Conservation (phyloP, 23 red algal genomes). For the Gracilariopsis chorda region DNA sequence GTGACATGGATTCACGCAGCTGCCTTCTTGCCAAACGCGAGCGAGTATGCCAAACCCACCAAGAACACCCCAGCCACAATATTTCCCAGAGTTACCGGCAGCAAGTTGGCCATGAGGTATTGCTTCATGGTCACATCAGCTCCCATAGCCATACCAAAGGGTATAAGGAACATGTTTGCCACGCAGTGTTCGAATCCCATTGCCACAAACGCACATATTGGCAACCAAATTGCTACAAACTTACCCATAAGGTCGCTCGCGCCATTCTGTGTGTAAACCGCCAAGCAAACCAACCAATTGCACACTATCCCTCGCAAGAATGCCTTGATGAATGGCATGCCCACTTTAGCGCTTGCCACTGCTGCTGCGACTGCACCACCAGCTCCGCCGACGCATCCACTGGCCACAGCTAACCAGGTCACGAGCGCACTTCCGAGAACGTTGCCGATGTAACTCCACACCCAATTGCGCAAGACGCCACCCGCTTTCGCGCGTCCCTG, state of each 20-base stretch:
- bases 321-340: constrained; percentile 49
- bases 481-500: not conserved
- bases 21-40: constrained; percentile 43
- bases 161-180: constrained; percentile 86
- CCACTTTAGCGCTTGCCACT: constrained; percentile 34
- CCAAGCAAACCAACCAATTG: constrained; percentile 82
- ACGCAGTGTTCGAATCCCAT: constrained; percentile 80
- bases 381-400: constrained; percentile 17
- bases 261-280: constrained; percentile 51
- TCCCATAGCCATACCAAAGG: constrained; percentile 69
- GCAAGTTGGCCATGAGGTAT: constrained; percentile 63
- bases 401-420: constrained; percentile 21
- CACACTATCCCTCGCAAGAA: constrained; percentile 61
- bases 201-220: constrained; percentile 62
- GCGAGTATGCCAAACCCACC: constrained; percentile 29
- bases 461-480: constrained; percentile 42
- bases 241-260: constrained; percentile 55
- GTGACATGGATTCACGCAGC: not conserved
- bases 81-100: constrained; percentile 84
- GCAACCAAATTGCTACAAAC: constrained; percentile 46
- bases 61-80: constrained; percentile 54
- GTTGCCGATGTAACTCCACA: constrained; percentile 57
- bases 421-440: constrained; percentile 51
- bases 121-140: constrained; percentile 37
- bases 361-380: constrained; percentile 34